Evolutionary conservation across 352 stramenopile species (phyloP).

Genomic region (Blastocystis sp.): DNA sequence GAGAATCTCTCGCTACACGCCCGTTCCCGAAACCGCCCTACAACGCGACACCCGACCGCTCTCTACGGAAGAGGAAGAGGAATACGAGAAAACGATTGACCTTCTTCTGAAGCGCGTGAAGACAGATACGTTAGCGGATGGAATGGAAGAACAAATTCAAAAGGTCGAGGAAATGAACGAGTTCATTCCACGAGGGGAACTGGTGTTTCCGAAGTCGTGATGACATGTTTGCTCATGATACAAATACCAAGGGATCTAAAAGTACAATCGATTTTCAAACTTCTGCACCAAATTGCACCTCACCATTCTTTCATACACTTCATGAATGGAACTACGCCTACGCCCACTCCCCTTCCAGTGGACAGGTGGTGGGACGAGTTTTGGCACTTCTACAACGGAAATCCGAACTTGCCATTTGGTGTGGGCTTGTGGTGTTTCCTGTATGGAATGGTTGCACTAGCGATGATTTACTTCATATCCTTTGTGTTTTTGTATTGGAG

Average conservation of each 20-base stretch:
- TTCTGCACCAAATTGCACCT: too few species aligned
- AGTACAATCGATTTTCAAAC: not conserved
- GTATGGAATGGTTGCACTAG: not conserved
- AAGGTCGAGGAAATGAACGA: not conserved
- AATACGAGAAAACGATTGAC: not conserved
- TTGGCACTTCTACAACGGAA: slow-evolving; percentile 34
- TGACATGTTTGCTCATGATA: too few species aligned
- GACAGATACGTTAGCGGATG: not conserved
- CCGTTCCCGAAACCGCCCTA: not conserved
- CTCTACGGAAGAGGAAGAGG: not conserved
- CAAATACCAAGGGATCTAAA: too few species aligned
- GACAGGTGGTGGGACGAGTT: slow-evolving; percentile 32
- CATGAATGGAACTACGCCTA: not conserved
- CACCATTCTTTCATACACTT: too few species aligned
- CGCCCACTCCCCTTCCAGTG: not conserved
- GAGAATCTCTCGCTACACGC: not conserved
- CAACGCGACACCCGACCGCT: not conserved
- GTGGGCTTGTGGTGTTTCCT: slow-evolving; percentile 20
- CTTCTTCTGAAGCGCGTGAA: not conserved
- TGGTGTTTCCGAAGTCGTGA: slow-evolving; percentile 30
- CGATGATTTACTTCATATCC: slow-evolving; percentile 42
- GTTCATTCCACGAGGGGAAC: not conserved
- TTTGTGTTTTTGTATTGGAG: not conserved
- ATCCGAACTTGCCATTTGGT: not conserved
- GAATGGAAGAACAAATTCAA: not conserved